These are phyloP conservation scores for Wickerhamomyces strasburgensis DNA, from an alignment of 805 yeast genomes.

Conservation along the genomic window DNA sequence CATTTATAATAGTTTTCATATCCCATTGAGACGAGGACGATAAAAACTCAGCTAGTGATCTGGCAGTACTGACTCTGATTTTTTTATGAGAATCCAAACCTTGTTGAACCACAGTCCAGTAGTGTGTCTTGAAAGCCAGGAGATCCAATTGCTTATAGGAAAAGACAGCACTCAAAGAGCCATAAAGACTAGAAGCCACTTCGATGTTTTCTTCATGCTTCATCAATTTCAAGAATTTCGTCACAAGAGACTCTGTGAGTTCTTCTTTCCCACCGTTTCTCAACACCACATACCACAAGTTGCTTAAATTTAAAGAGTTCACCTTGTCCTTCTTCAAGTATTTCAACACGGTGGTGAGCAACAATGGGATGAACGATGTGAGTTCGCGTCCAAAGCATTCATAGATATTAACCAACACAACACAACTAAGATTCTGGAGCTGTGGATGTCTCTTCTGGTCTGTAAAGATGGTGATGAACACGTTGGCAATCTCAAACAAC, in stretches of 20 bases:
- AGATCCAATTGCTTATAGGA: constrained; percentile 29
- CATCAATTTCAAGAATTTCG: constrained; percentile 19
- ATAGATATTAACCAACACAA: constrained; percentile 26
- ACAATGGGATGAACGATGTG: constrained; percentile 30
- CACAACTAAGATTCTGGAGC: constrained; percentile 27
- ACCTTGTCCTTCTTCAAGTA: constrained; percentile 29
- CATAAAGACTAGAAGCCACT: constrained; percentile 11
- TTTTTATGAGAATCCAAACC: constrained; percentile 19
- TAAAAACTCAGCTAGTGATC: constrained; percentile 31
- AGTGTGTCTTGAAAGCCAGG: constrained; percentile 20
- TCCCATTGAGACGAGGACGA: constrained; percentile 15
- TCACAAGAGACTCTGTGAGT: constrained; percentile 11
- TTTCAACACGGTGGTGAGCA: constrained; percentile 27
- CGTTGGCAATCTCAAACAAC: constrained; percentile 27
- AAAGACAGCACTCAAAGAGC: constrained; percentile 17
- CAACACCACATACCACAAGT: constrained; percentile 15
- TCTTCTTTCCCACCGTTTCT: constrained; percentile 22
- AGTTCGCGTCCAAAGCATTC: constrained; percentile 30
- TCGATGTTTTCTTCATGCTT: constrained; percentile 17
- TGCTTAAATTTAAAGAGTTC: constrained; percentile 19
- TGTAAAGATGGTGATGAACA: constrained; percentile 24
- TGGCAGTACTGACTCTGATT: constrained; percentile 26
- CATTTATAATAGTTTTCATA: constrained; percentile 17
- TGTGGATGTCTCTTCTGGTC: constrained; percentile 24
- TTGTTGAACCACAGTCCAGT: constrained; percentile 10